phyloP scores from a whole-genome alignment of 192 early-diverging fungal genomes.

The Coemansia sp. region DNA sequence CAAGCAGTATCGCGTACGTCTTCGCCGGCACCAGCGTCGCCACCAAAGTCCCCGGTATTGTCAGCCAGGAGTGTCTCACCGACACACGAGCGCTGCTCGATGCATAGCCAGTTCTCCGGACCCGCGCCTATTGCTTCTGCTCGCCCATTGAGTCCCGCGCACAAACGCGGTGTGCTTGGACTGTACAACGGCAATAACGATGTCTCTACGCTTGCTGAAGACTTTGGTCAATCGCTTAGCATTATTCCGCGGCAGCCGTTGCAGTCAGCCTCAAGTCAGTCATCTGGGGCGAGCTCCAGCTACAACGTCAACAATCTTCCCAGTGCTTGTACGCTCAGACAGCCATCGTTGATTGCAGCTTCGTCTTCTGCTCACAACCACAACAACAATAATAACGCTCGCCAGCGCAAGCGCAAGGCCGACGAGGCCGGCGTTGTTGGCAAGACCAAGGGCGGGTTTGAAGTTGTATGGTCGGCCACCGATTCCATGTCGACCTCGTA shows the following conservation, averaged over 20 bases:
- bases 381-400: conserved; percentile 4
- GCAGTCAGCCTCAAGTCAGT: conserved; percentile 47
- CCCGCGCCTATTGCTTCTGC: neutral
- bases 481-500: conserved; percentile 53
- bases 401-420: conserved; percentile 53
- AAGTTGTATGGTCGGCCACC: conserved; percentile 52
- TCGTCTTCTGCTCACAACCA: conserved; percentile 8
- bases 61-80: conserved; percentile 29
- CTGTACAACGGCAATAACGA: conserved; percentile 32
- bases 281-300: conserved; percentile 47
- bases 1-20: conserved; percentile 27
- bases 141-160: conserved; percentile 37
- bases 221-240: conserved; percentile 40
- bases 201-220: conserved; percentile 38
- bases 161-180: conserved; percentile 50
- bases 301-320: conserved; percentile 40
- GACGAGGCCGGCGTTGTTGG: conserved; percentile 53
- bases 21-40: conserved; percentile 22
- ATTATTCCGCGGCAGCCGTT: conserved; percentile 27
- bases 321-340: conserved; percentile 22
- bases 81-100: conserved; percentile 30
- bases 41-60: conserved; percentile 29
- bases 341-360: conserved; percentile 17
- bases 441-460: conserved; percentile 54
- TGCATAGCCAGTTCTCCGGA: conserved; percentile 33